Conservation (phyloP, 225 moss, liverwort and hornwort genomes). For the Thuidium tamariscinum region DNA sequence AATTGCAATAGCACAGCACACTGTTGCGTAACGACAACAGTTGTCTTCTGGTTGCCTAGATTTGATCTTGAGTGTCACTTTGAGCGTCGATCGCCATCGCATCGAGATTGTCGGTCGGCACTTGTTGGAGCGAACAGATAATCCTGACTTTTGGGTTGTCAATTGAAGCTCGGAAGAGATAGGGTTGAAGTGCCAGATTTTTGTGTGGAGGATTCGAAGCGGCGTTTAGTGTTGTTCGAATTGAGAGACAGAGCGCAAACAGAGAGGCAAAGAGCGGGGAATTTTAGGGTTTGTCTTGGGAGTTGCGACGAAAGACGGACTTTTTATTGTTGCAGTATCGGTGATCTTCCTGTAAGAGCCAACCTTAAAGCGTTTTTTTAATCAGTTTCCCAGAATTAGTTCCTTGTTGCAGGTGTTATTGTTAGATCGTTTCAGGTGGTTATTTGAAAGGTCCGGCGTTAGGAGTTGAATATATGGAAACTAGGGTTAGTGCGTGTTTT, state of each 20-base stretch:
- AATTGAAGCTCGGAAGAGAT: background rate
- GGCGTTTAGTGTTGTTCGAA: background rate
- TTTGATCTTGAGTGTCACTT: background rate
- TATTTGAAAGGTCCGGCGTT: background rate
- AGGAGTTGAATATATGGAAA: background rate
- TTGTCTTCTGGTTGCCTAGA: background rate
- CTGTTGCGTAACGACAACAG: background rate
- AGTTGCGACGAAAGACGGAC: background rate
- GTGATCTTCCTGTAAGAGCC: conserved; percentile 23
- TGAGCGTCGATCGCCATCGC: background rate
- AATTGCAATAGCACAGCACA: background rate
- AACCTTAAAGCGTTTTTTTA: background rate
- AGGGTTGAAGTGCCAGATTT: background rate
- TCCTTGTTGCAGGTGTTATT: background rate
- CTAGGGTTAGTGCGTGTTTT: background rate
- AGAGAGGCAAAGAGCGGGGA: background rate
- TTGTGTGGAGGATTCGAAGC: background rate
- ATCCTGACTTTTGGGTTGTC: background rate
- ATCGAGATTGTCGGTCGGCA: background rate
- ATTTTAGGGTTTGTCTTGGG: conserved; percentile 3
- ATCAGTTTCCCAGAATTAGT: background rate
- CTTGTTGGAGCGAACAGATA: background rate
- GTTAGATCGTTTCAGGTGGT: background rate
- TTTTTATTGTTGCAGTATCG: background rate
- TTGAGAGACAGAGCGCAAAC: background rate